Percentiles rank a stretch among this genome's conserved stretches.
phyloP scores from a whole-genome alignment of 768 basidiomycete species.

The Agaricus subrufescens region DNA sequence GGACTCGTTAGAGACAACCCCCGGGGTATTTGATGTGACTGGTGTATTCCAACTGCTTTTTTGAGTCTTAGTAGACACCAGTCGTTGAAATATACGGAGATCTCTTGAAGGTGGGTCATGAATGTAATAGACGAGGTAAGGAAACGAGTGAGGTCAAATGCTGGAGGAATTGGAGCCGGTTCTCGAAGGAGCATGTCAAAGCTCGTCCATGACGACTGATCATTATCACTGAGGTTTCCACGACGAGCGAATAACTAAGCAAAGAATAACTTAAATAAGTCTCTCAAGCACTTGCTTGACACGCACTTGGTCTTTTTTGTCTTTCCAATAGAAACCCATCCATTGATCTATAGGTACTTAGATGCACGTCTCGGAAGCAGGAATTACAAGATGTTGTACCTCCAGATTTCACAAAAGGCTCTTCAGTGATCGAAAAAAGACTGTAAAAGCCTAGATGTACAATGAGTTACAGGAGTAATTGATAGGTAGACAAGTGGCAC shows the following conservation, averaged over 20 bases:
- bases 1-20: slow-evolving; percentile 54
- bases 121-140: slow-evolving; percentile 91
- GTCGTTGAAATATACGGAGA: slow-evolving; percentile 82
- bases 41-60: slow-evolving; percentile 55
- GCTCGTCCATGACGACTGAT: slow-evolving; percentile 61
- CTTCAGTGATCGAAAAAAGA: slow-evolving; percentile 78
- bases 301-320: slow-evolving; percentile 78
- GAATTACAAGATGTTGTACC: slow-evolving; percentile 34
- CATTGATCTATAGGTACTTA: slow-evolving; percentile 53
- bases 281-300: background rate
- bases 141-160: slow-evolving; percentile 88
- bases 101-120: slow-evolving; percentile 72
- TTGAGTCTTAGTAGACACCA: slow-evolving; percentile 61
- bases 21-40: slow-evolving; percentile 46
- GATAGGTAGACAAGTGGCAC: slow-evolving; percentile 14
- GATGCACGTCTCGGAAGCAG: slow-evolving; percentile 12
- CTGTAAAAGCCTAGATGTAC: slow-evolving; percentile 60
- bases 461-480: background rate
- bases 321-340: slow-evolving; percentile 98
- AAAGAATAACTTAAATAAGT: background rate
- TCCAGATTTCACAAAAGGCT: slow-evolving; percentile 79
- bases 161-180: slow-evolving; percentile 68
- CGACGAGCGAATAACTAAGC: slow-evolving; percentile 75
- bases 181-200: slow-evolving; percentile 90
- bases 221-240: slow-evolving; percentile 50